phyloP scores from a whole-genome alignment of 2,329 filamentous ascomycete genomes.

The Lecanicillium sp. region DNA sequence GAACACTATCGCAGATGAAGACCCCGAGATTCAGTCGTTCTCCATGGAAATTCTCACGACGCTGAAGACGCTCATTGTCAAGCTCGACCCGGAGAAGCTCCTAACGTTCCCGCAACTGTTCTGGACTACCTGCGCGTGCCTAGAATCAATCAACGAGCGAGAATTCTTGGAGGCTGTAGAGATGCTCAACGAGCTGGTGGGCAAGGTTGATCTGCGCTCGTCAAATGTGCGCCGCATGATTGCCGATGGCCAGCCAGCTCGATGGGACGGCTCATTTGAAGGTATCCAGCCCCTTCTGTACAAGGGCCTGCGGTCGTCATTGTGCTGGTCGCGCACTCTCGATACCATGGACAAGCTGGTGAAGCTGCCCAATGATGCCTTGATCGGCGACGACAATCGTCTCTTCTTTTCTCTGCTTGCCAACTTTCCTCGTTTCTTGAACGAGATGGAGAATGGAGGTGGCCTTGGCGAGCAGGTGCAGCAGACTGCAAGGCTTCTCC shows the following conservation, averaged over 20 bases:
- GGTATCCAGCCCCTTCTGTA: constrained; percentile 81
- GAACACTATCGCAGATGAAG: constrained; percentile 94
- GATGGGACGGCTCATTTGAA: constrained; percentile 85
- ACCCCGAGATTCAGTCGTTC: constrained; percentile 90
- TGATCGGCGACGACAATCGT: constrained; percentile 76
- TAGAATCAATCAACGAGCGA: constrained; percentile 93
- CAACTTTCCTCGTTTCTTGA: constrained; percentile 81
- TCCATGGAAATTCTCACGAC: constrained; percentile 97
- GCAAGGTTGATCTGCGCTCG: constrained; percentile 74
- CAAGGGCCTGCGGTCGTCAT: constrained; percentile 83
- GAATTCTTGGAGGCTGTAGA: constrained; percentile 88
- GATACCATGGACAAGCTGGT: constrained; percentile 72
- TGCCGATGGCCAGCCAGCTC: constrained; percentile 68
- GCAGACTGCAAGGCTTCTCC: constrained; percentile 61
- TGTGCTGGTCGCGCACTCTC: constrained; percentile 72
- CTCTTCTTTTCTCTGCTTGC: constrained; percentile 81
- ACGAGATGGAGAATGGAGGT: constrained; percentile 61
- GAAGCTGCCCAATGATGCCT: constrained; percentile 65
- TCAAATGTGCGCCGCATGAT: constrained; percentile 62
- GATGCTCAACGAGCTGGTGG: constrained; percentile 82
- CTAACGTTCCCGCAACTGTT: constrained; percentile 91
- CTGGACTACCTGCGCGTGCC: constrained; percentile 93
- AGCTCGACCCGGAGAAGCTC: constrained; percentile 70
- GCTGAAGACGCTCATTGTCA: constrained; percentile 81
- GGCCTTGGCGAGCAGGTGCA: constrained; percentile 47